A percentile compares a stretch with the other conserved stretches of the same genome.
Conservation (phyloP, 331 rosid genomes). For the Rosa hybrid region DNA sequence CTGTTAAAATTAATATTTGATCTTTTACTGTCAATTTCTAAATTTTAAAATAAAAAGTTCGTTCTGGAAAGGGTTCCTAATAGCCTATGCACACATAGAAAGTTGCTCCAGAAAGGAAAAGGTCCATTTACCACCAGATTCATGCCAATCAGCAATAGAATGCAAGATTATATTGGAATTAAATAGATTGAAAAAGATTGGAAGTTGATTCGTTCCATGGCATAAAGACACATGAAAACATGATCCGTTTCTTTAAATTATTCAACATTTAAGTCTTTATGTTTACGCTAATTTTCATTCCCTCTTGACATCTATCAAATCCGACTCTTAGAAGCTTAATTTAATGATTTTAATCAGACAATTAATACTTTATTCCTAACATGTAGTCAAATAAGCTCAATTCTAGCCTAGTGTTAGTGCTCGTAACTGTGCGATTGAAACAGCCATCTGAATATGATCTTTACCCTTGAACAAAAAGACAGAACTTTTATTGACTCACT, state of each 20-base stretch:
- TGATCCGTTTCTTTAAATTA: slow-evolving; percentile 26
- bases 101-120: background rate
- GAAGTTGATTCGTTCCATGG: slow-evolving; percentile 4
- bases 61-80: background rate
- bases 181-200: background rate
- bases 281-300: slow-evolving; percentile 30
- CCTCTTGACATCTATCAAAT: slow-evolving; percentile 40
- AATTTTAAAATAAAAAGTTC: background rate
- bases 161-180: background rate
- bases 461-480: background rate
- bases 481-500: slow-evolving; percentile 12
- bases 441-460: background rate
- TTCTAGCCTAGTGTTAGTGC: background rate
- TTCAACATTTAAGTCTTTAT: slow-evolving; percentile 8
- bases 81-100: background rate
- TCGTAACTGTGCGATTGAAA: background rate
- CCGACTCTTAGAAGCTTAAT: slow-evolving; percentile 21
- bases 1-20: background rate
- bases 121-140: background rate
- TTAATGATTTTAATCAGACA: background rate
- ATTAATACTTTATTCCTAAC: background rate
- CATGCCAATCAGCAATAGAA: background rate
- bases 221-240: background rate
- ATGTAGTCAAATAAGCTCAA: background rate
- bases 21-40: background rate